A percentile compares a stretch with the other conserved stretches of the same genome.
Evolutionary conservation across 225 moss, liverwort and hornwort genomes (phyloP).

Genomic region (Lunularia cruciata): DNA sequence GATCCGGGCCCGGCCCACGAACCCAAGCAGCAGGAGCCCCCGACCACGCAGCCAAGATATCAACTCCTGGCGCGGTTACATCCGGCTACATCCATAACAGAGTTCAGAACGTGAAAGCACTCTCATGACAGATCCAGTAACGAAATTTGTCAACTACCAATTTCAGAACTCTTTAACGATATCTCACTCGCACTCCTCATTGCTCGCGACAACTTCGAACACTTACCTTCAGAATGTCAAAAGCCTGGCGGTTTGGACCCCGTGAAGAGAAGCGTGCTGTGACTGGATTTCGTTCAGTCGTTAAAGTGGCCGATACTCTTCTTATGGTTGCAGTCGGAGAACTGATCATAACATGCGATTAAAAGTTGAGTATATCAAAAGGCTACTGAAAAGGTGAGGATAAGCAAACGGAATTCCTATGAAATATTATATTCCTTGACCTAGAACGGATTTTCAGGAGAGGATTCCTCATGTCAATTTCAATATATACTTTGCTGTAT

Average conservation of each 20-base stretch:
- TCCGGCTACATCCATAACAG: conserved; percentile 52
- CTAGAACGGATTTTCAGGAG: too few relatives aligned
- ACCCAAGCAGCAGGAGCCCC: not conserved
- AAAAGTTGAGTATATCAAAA: not conserved
- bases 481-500: not conserved
- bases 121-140: too few relatives aligned
- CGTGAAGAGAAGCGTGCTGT: conserved; percentile 47
- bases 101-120: too few relatives aligned
- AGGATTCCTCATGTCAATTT: not conserved
- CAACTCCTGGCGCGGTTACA: conserved; percentile 61
- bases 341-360: not conserved
- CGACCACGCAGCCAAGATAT: conserved; percentile 69
- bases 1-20: not conserved
- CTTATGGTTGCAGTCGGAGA: conserved; percentile 1
- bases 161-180: not conserved
- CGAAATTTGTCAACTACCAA: too few relatives aligned
- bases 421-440: too few relatives aligned
- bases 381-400: not conserved
- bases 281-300: conserved; percentile 9
- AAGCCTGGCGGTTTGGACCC: conserved; percentile 46
- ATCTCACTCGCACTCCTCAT: too few relatives aligned
- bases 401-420: too few relatives aligned
- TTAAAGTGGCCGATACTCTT: not conserved
- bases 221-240: conserved; percentile 40
- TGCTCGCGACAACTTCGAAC: too few relatives aligned